Evolutionary conservation across 2,329 filamentous ascomycete species (phyloP), one percentile per base, ranked within the genome.

Genomic region (Hymenotorrendiella dingleyae): DNA sequence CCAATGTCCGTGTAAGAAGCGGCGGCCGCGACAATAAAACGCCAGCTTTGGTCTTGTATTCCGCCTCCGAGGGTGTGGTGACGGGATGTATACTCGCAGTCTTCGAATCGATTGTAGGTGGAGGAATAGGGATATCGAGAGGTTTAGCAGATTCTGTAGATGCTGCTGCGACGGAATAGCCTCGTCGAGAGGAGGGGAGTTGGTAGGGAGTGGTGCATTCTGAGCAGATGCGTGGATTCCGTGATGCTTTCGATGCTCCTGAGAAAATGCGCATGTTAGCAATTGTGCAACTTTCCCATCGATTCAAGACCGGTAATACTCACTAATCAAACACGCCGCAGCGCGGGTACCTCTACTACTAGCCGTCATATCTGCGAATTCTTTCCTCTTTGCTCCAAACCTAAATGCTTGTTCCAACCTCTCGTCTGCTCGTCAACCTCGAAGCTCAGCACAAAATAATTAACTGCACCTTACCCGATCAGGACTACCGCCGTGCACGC

Each of bases 21-120:
- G 93, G 93, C 36, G 93, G 80, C 21, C 93, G 87, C 34, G 89
- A 93, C 50, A 98, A 80, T 54, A 97, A 79, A 46, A 96, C 74
- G 51, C 87, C 85, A 45, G 81, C 74, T 54, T 74, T 68, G 60
- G 76, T 64, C 52, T 62, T 64, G 66, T 73, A 64, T 35, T 20
- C 14, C 14, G 33, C 28, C 10, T 49, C 19, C 16, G 54, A 53
- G n/a, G n/a, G n/a, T 2, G 48, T 32, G n/a, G 53, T 51, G 11
- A 53, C 40, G 21, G 56, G 54, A 10, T 53, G 50, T 16, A 47
- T 34, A 4, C 36, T 42, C 55, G 48, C 65, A 52, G 36, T 66
- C 59, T 39, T 42, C 66, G 55, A 22, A 66, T 61, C 35, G 70
- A 61, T 40, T 8, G 47, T 21, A 5, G 39, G 22, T 24, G 39